Base-by-base conservation (phyloP, 1,284 basidiomycete genomes). In the Cerioporus squamosus region DNA sequence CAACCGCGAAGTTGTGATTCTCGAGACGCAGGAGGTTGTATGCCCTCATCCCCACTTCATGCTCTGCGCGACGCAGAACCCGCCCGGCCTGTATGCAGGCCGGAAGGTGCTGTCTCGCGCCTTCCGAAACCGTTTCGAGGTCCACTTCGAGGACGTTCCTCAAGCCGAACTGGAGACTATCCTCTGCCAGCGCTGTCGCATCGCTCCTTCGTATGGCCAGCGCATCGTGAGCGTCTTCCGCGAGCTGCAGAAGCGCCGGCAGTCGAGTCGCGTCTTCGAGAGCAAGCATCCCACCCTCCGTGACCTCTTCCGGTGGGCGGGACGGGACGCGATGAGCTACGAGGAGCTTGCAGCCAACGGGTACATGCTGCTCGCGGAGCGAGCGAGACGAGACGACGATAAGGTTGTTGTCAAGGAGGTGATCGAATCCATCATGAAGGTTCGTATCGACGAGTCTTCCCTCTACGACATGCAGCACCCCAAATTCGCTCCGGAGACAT, bases 31-130 rank as follows among this genome's bases (percentile, higher is more conserved):
- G 63, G 97, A 99, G 75, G 87, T 99, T 22, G 86, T 99, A 53
- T 86, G 83, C 22, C 97, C 97, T 1, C 97, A 99, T 74, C 91
- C 94, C 1, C 90, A 95, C 73, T 99, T 99, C 77, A 95, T 98
- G 88, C 84, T 99, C 8, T 99, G 98, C 69, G 97, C 97, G 0
- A 98, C 97, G 0, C 97, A 99, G 74, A 99, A 99, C 72, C 97
- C 97, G 15, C 93, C 97, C 0, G 97, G 97, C 1, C 76, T 98
- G n/a, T 99, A 99, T 71, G 97, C 92, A 1, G 97, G 97, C 6
- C 85, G 97, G 63, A 99, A 99, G 73, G 85, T 98, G 5, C 78
- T 99, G 12, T 98, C 97, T 3, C 86, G 97, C 33, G 97, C 97
- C 0, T 98, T 99, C 79, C 86, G 97, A 31, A 98, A 97, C 75